phyloP scores from a whole-genome alignment of 2,329 filamentous ascomycete genomes.

The Epichloe amarillans region DNA sequence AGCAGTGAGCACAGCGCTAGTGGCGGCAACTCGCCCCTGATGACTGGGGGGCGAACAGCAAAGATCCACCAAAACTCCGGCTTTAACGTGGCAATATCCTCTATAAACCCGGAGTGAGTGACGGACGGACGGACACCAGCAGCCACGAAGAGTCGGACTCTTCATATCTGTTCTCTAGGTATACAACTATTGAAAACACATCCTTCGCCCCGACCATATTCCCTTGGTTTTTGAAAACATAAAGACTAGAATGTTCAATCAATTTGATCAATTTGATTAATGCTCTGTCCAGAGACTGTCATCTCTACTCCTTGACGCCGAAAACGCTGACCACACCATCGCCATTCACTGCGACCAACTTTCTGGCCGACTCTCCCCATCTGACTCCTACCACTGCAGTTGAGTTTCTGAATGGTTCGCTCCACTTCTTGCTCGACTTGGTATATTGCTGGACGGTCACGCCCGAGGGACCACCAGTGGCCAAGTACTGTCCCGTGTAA shows the following conservation, averaged over 20 bases:
- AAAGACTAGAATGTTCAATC: background rate
- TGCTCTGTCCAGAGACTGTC: background rate
- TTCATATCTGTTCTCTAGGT: background rate
- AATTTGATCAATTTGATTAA: background rate
- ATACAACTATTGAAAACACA: background rate
- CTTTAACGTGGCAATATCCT: background rate
- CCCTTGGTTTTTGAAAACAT: background rate
- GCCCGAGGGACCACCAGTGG: constrained; percentile 65
- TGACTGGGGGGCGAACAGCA: background rate
- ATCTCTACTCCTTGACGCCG: constrained; percentile 33
- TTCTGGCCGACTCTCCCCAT: constrained; percentile 67
- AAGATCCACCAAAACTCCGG: background rate
- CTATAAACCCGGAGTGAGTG: too few species aligned
- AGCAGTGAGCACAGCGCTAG: background rate
- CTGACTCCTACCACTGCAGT: constrained; percentile 57
- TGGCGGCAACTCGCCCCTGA: background rate
- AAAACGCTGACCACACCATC: constrained; percentile 67
- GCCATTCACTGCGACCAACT: constrained; percentile 58
- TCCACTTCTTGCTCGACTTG: constrained; percentile 81
- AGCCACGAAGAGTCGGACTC: background rate
- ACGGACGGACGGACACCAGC: background rate
- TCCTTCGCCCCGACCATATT: background rate
- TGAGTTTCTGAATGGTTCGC: constrained; percentile 67
- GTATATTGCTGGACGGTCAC: constrained; percentile 81
- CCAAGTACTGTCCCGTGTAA: constrained; percentile 87